These are phyloP conservation scores for Colletotrichum brevisporum DNA, from an alignment of 2,329 filamentous ascomycete genomes.

Conservation along the genomic window DNA sequence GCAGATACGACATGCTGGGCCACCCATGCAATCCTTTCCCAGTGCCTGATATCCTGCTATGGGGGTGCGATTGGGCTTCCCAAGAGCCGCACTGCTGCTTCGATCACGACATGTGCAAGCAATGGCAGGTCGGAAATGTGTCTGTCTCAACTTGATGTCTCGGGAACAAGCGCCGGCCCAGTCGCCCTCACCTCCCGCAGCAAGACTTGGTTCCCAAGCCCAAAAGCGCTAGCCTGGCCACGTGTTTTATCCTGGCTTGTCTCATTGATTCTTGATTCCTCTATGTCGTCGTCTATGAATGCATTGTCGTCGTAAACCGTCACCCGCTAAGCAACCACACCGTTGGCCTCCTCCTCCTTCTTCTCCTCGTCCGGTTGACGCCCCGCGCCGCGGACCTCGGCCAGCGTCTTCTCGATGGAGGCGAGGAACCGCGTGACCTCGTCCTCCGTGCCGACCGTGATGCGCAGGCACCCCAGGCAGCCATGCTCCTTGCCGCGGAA, in stretches of 20 bases:
- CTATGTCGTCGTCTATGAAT: constrained; percentile 27
- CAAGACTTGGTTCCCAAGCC: no score
- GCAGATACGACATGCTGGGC: no score
- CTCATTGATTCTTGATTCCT: constrained; percentile 4
- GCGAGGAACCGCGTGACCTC: constrained; percentile 86
- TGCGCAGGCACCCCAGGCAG: constrained; percentile 88
- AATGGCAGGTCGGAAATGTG: no score
- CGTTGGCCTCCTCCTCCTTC: constrained; percentile 53
- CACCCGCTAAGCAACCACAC: constrained; percentile 52
- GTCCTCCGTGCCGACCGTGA: constrained; percentile 91
- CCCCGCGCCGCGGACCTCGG: constrained; percentile 57
- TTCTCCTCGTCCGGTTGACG: constrained; percentile 51
- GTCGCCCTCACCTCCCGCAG: no score
- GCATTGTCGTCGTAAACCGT: constrained; percentile 7
- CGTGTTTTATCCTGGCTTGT: not conserved
- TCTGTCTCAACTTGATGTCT: no score
- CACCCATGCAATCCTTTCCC: no score
- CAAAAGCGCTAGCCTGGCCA: no score
- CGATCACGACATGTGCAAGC: no score
- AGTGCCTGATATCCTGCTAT: no score
- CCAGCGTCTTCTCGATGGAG: constrained; percentile 70
- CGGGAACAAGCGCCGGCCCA: no score
- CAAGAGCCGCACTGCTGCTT: no score
- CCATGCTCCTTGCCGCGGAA: constrained; percentile 95
- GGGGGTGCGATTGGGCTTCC: no score